Evolutionary conservation across 2,329 filamentous ascomycete genomes (phyloP), one percentile per base, ranked within the genome.

Genomic region (Monilinia fructicola): DNA sequence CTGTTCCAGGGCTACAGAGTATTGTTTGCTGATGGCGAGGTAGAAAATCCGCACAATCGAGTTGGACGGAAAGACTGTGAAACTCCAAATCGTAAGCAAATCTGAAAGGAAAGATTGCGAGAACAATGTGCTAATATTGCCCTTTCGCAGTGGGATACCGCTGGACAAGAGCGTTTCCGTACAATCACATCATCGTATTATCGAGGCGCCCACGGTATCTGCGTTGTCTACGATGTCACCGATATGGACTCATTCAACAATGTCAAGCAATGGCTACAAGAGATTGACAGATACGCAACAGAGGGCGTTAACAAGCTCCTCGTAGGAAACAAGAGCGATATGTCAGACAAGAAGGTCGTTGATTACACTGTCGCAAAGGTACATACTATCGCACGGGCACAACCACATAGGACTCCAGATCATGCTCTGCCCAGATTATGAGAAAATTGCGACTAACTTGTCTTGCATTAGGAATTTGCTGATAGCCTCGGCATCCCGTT

Each of bases 241-340:
- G 95, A 99, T 80, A 97, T 98, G 94, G 95, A 98, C 81, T 97
- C 92, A 40, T 99, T 99, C 92, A 98, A 99, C 89, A 99, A 98
- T 84, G 95, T 99, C 77, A 98, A 99, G 91, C 95, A 99, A 86
- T 99, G 95, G 95, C 88, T 99, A 70, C 95, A 99, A 81, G 95
- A 99, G 84, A 99, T 99, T 76, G 95, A 99, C 84, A 90, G 95
- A 80, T 98, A 99, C 78, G 95, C 95, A 75, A 99, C 95, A 74
- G 95, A 99, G 83, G 95, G 95, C 73, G 95, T 99, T 78, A 99
- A 99, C 88, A 99, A 99, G 87, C 87, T 99, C 73, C 89, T 99
- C 70, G 94, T 99, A 70, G 95, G 95, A 78, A 99, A 99, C 90
- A 99, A 99, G 90, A 97, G 93, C 82, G 95, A 99, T 91, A 98